Evolutionary conservation across 2,329 filamentous ascomycete species (phyloP), one percentile per base, ranked within the genome.

Genomic region (Chaetomiaceae sp.): DNA sequence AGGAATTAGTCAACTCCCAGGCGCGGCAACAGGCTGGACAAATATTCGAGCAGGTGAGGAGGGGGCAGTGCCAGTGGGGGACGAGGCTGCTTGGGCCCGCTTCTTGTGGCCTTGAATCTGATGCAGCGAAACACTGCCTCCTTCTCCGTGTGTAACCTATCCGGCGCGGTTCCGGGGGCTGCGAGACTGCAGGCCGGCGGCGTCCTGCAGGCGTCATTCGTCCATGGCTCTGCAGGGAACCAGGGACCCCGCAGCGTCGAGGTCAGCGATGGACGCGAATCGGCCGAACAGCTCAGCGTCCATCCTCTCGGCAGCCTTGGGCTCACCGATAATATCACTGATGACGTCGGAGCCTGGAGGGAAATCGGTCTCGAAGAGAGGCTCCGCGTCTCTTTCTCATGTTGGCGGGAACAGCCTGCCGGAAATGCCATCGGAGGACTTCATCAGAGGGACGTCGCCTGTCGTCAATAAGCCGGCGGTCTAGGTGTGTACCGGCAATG

Each of bases 281-380:
- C 23, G 22, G 25, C 39, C 36, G 36, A 49, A 49, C 12, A 49
- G 46, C 34, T 49, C 46, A 33, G 39, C 39, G n/a, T 50, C 47
- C 47, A 50, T 50, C 7, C 47, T 37, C 14, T 50, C 47, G 34
- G 47, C 47, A 11, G 47, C 37, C 27, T 43, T 50, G 14, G 47
- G 47, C n/a, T 37, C 47, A 25, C 17, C 27, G 20, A 23, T n/a
- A 37, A 50, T 42, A 27, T 50, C 37, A 1, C 47, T 37, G 37
- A 50, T 50, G n/a, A 42, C 34, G 40, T 50, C 47, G 27, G 37
- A 43, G 22, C 47, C 25, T 42, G 37, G 47, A 25, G 37, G 47
- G 38, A 50, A 50, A 43, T 43, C 37, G 3, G 27, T 12, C 22
- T 50, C 37, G 36, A 33, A n/a, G 15, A 25, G 2, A 40, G 47